A percentile compares a stretch with the other conserved stretches of the same genome.
These are phyloP conservation scores for Rhodomyrtus psidioides DNA, from an alignment of 441 rosid genomes.

Conservation along the genomic window DNA sequence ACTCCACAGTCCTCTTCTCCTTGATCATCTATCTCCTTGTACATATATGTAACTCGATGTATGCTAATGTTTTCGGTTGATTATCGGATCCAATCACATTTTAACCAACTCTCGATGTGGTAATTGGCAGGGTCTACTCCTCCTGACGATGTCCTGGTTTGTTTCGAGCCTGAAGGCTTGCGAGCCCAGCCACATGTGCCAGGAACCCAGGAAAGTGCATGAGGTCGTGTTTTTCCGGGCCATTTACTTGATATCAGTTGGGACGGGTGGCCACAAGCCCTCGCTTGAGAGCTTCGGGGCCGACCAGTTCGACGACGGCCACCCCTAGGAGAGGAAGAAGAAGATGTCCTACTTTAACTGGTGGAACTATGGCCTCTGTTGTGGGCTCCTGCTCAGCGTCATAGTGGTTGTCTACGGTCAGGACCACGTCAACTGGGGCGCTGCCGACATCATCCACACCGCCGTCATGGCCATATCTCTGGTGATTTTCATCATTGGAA, in stretches of 20 bases:
- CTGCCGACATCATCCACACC: conserved; percentile 50
- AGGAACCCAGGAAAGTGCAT: conserved; percentile 50
- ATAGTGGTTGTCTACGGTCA: conserved; percentile 61
- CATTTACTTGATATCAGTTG: conserved; percentile 70
- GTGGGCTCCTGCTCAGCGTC: conserved; percentile 66
- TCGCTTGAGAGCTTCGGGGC: conserved; percentile 93
- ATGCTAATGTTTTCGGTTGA: not conserved
- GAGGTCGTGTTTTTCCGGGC: conserved; percentile 64
- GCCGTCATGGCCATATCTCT: conserved; percentile 62
- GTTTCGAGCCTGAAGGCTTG: conserved; percentile 67
- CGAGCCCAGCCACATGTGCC: conserved; percentile 25
- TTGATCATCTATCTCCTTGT: conserved; percentile 59
- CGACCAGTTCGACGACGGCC: conserved; percentile 84
- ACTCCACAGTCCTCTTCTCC: conserved; percentile 49
- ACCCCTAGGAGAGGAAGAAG: conserved; percentile 55
- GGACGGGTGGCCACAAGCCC: conserved; percentile 95
- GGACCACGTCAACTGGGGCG: conserved; percentile 78
- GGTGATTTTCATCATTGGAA: conserved; percentile 51
- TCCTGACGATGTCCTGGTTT: conserved; percentile 65
- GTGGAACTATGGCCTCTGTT: conserved; percentile 81
- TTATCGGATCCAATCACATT: not conserved
- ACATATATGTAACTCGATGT: not conserved
- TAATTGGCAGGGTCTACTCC: conserved; percentile 49
- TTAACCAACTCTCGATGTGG: not conserved
- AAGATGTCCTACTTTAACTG: conserved; percentile 96